Base-by-base conservation (phyloP, 768 basidiomycete genomes). In the Pisolithus orientalis region DNA sequence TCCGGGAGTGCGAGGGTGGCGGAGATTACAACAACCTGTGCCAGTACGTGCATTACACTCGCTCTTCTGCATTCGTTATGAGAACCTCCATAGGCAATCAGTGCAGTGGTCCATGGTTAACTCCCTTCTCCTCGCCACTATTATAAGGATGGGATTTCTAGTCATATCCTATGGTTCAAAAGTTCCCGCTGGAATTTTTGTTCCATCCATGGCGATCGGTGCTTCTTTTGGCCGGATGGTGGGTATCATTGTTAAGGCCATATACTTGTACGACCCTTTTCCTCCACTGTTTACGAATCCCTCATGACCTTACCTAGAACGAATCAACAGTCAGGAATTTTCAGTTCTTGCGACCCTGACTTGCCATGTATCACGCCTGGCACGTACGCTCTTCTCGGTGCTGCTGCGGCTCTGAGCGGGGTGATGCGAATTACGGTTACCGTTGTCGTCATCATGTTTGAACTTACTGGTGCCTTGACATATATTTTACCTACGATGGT, bases 381-480 rank as follows among this genome's bases (percentile, higher is more conserved):
- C 17, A 97, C 95, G 8, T 98, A 99, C 69, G 96, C 96, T 1
- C 92, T 98, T 62, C 77, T 99, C 11, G 96, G 96, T 6, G 96
- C 96, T 1, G 96, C 96, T 4, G 96, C 96, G 6, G 90, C 94
- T 13, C 73, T 99, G 39, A 94, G 96, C 50, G 95, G 96, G 32
- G 84, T 98, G 49, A 99, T 97, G 80, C 81, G 94, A 59, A 90
- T 98, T 53, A 99, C 96, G 0, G 93, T 98, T 27, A 92, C 94
- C 0, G 94, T 99, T 5, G 96, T 98, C 7, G 96, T 98, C 34
- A 94, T 99, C 69, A 98, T 99, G 94, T 98, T 97, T 66, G 95
- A 98, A 63, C 77, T 99, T 17, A 99, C 96, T 4, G 96, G 96
- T 11, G 95, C 96, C 6, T 68, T 98, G 62, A 97, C 93, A 17